Conservation (phyloP, 106 monocot genomes). For the Allium fistulosum region DNA sequence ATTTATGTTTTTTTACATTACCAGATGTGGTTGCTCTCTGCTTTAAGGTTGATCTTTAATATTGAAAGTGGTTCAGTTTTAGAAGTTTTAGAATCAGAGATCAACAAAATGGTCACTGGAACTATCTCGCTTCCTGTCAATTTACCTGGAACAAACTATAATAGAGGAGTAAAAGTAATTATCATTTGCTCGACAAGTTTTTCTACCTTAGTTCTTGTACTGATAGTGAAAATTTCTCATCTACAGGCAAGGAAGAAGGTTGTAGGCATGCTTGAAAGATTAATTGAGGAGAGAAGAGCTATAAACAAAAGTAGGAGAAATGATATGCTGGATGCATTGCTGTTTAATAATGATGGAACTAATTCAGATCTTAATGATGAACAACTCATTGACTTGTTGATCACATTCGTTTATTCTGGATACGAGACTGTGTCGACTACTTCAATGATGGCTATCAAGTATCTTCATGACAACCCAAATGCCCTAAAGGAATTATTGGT, state of each 20-base stretch:
- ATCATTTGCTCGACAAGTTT: not conserved
- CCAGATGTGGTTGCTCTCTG: constrained; percentile 28
- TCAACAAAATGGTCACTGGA: constrained; percentile 17
- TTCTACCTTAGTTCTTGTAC: not conserved
- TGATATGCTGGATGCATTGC: constrained; percentile 32
- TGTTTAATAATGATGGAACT: constrained; percentile 8
- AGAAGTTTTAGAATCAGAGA: constrained; percentile 13
- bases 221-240: not conserved
- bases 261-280: constrained; percentile 18
- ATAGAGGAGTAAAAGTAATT: constrained; percentile 24
- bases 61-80: constrained; percentile 9
- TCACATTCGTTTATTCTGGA: constrained; percentile 49
- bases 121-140: constrained; percentile 26
- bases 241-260: constrained; percentile 32
- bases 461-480: constrained; percentile 39
- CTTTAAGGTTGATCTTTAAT: constrained; percentile 17
- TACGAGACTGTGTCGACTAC: constrained; percentile 60
- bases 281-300: constrained; percentile 32
- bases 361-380: constrained; percentile 32
- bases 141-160: constrained; percentile 29
- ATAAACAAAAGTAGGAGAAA: not conserved
- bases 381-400: constrained; percentile 47
- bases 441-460: constrained; percentile 61
- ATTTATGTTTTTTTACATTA: not conserved
- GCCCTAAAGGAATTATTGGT: constrained; percentile 57